Base-by-base conservation (phyloP, 2,329 filamentous ascomycete species). In the Graphilbum fragrans region DNA sequence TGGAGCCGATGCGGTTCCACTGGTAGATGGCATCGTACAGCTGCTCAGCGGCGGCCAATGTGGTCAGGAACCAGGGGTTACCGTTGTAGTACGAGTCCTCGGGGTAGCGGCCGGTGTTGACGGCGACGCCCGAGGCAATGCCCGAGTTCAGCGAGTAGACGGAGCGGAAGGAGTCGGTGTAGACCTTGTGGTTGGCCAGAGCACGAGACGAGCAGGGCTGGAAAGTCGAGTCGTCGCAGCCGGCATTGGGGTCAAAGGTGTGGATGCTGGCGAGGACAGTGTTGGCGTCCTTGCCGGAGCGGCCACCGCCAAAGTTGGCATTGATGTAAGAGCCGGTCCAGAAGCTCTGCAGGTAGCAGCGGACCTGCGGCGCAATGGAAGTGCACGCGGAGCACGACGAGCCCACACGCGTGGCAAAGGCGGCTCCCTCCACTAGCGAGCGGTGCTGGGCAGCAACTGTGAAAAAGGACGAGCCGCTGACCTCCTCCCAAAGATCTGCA, bases 401-500 rank as follows among this genome's bases (percentile, higher is more conserved):
- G 16, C 77, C 77, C 6, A 90, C 66, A 18, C 66, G 63, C n/a
- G 60, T 58, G 4, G 85, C 83, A 16, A 92, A 67, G 3, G 68
- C 65, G 41, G 67, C 74, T 6, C 86, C 85, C 59, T 84, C 77
- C 7, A 78, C 64, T 14, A 80, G 64, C n/a, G 76, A 70, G 50
- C 84, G 75, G 55, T 90, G 77, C 45, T 83, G 76, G 33, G 72
- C 70, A 3, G 77, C 74, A 25, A 78, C 63, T 1, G 85, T 92
- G 60, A 90, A 93, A 65, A 88, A 92, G 1, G 82, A 87, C 19
- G 74, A 79, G 33, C 83, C 82, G 20, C 67, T 64, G 14, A 88
- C 74, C 57, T 92, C 86, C 56, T 92, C 86, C 86, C 86, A 92
- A 3, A 93, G 69, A 56, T 93, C 38, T 39, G 12, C 3, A 2